phyloP scores from a whole-genome alignment of 352 stramenopile genomes.

The Phytophthora crassamura region DNA sequence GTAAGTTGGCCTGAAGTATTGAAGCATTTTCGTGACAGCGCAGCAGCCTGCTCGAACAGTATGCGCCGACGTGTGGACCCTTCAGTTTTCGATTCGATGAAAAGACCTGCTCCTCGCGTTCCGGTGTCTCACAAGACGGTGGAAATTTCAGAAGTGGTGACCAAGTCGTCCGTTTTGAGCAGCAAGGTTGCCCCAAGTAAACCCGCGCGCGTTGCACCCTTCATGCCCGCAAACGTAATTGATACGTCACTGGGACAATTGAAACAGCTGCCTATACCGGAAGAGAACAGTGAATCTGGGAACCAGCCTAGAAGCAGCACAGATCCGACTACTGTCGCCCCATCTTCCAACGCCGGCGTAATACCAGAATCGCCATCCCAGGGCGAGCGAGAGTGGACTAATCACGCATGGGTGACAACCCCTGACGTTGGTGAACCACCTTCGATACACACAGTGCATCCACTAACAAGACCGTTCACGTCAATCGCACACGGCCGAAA shows the following conservation, averaged over 20 bases:
- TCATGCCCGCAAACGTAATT: slow-evolving; percentile 21
- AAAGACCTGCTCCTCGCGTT: slow-evolving; percentile 9
- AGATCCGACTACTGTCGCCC: neutral
- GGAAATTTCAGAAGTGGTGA: slow-evolving; percentile 38
- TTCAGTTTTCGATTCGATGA: slow-evolving; percentile 13
- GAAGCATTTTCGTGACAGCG: slow-evolving; percentile 64
- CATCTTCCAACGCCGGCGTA: too few species aligned
- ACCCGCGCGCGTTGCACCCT: slow-evolving; percentile 25
- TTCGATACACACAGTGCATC: slow-evolving; percentile 29
- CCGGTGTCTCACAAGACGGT: slow-evolving; percentile 16
- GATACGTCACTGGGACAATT: slow-evolving; percentile 5
- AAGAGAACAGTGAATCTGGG: slow-evolving; percentile 23
- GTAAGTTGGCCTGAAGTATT: slow-evolving; percentile 77
- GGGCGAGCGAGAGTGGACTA: slow-evolving; percentile 22
- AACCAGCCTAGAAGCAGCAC: slow-evolving; percentile 3
- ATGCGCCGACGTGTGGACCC: slow-evolving; percentile 49
- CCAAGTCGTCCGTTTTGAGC: slow-evolving; percentile 40
- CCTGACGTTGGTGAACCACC: slow-evolving; percentile 17
- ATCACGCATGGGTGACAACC: slow-evolving; percentile 29
- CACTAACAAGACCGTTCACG: slow-evolving; percentile 30
- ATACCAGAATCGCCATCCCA: too few species aligned
- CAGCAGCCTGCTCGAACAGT: slow-evolving; percentile 45
- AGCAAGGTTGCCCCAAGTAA: slow-evolving; percentile 21
- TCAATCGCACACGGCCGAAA: slow-evolving; percentile 35
- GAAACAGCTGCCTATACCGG: slow-evolving; percentile 23